Evolutionary conservation across 495 filamentous ascomycete genomes (phyloP).

Genomic region (Alectoria sarmentosa): DNA sequence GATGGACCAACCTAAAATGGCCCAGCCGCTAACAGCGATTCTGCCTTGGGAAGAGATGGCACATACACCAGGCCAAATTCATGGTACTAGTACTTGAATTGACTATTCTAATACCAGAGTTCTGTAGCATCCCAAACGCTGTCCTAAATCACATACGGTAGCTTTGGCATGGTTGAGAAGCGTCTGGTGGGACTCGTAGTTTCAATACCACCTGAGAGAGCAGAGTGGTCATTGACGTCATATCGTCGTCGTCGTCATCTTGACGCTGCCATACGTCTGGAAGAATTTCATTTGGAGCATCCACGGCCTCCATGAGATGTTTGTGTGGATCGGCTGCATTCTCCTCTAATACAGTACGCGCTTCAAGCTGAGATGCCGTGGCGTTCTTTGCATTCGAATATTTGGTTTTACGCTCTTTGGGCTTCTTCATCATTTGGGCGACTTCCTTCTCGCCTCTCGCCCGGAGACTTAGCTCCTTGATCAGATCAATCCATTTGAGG

Average conservation of each 20-base stretch:
- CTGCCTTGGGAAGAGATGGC: slow-evolving; percentile 33
- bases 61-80: not conserved
- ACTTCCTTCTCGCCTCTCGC: slow-evolving; percentile 59
- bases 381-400: slow-evolving; percentile 23
- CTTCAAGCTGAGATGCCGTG: not conserved
- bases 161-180: slow-evolving; percentile 23
- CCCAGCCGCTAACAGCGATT: slow-evolving; percentile 37
- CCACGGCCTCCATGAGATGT: slow-evolving; percentile 19
- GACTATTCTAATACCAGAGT: slow-evolving; percentile 37
- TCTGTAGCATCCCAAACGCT: slow-evolving; percentile 52
- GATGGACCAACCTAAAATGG: slow-evolving; percentile 34
- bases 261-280: slow-evolving; percentile 28
- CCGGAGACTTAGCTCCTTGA: slow-evolving; percentile 72
- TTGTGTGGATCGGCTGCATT: slow-evolving; percentile 21
- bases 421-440: slow-evolving; percentile 55
- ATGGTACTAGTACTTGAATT: too few species aligned
- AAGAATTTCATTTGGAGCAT: slow-evolving; percentile 23
- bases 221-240: slow-evolving; percentile 31
- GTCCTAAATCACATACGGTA: slow-evolving; percentile 51
- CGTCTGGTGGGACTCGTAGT: slow-evolving; percentile 20
- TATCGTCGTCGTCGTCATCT: slow-evolving; percentile 30
- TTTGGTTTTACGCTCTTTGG: slow-evolving; percentile 27
- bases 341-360: slow-evolving; percentile 23
- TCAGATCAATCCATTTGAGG: slow-evolving; percentile 67
- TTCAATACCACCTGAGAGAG: slow-evolving; percentile 26